phyloP scores from a whole-genome alignment of 768 basidiomycete species.

The Phlebiopsis flavidoalba region DNA sequence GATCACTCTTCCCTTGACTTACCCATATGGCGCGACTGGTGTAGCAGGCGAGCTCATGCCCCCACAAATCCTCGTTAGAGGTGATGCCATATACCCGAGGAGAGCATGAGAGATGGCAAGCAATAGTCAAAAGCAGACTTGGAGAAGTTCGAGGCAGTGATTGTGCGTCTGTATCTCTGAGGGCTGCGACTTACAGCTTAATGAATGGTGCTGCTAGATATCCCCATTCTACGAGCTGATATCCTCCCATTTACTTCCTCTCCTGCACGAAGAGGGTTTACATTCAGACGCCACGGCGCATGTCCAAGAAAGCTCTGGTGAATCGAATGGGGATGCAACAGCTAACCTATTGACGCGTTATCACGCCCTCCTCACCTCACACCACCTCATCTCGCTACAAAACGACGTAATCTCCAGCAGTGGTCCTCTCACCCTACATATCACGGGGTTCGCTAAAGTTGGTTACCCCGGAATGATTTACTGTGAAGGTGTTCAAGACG shows the following conservation, averaged over 20 bases:
- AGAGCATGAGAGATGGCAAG: constrained; percentile 48
- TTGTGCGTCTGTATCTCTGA: constrained; percentile 18
- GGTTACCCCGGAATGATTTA: constrained; percentile 77
- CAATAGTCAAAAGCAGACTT: constrained; percentile 32
- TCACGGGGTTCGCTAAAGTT: constrained; percentile 68
- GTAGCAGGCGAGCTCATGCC: background rate
- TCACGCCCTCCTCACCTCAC: constrained; percentile 54
- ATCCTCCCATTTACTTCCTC: constrained; percentile 50
- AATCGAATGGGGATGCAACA: background rate
- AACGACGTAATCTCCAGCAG: constrained; percentile 50
- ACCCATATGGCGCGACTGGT: constrained; percentile 7
- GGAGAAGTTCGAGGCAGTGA: constrained; percentile 29
- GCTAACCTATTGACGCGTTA: background rate
- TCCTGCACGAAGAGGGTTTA: constrained; percentile 38
- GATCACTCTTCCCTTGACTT: constrained; percentile 20
- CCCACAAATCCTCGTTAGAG: constrained; percentile 35
- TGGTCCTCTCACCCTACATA: constrained; percentile 50
- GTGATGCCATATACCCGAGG: constrained; percentile 39
- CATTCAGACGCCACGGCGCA: background rate
- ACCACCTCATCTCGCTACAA: constrained; percentile 63
- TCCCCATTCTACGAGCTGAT: constrained; percentile 57
- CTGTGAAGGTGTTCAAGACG: constrained; percentile 46
- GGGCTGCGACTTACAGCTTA: background rate
- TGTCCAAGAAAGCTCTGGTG: background rate
- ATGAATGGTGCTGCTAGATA: constrained; percentile 35